Percentiles rank a stretch among this genome's conserved stretches.
phyloP scores from a whole-genome alignment of 2,329 filamentous ascomycete genomes.

The Trichoderma koningii region DNA sequence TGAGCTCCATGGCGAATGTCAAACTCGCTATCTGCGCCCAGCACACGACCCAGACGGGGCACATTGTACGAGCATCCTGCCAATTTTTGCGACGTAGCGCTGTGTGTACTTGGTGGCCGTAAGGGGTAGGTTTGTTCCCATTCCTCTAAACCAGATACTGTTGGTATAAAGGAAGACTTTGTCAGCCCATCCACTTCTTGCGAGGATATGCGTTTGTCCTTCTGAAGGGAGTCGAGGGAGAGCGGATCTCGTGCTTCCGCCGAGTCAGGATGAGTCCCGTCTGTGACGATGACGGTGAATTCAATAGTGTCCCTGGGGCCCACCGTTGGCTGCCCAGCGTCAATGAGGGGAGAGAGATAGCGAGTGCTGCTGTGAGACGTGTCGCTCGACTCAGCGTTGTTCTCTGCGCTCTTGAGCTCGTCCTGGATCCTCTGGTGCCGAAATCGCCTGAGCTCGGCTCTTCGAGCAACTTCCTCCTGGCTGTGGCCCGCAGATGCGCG shows the following conservation, averaged over 20 bases:
- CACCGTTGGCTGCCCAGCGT: slow-evolving; percentile 38
- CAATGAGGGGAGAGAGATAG: slow-evolving; percentile 35
- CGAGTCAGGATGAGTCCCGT: slow-evolving; percentile 1
- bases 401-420: slow-evolving; percentile 53
- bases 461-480: slow-evolving; percentile 55
- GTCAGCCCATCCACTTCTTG: background rate
- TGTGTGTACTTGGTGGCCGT: slow-evolving; percentile 17
- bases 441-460: slow-evolving; percentile 58
- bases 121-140: background rate
- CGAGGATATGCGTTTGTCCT: background rate
- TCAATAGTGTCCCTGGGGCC: slow-evolving; percentile 55
- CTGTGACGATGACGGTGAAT: slow-evolving; percentile 39
- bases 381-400: slow-evolving; percentile 40
- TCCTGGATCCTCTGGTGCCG: slow-evolving; percentile 60
- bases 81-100: slow-evolving; percentile 26
- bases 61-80: slow-evolving; percentile 22
- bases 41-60: slow-evolving; percentile 28
- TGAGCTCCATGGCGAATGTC: slow-evolving; percentile 37
- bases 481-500: slow-evolving; percentile 49
- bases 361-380: slow-evolving; percentile 35
- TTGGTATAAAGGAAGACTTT: background rate
- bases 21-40: slow-evolving; percentile 36
- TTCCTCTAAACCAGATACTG: background rate
- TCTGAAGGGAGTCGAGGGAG: background rate
- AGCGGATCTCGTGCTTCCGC: background rate